Evolutionary conservation across 2,329 filamentous ascomycete species (phyloP).

Genomic region (Fusarium xyrophilum): DNA sequence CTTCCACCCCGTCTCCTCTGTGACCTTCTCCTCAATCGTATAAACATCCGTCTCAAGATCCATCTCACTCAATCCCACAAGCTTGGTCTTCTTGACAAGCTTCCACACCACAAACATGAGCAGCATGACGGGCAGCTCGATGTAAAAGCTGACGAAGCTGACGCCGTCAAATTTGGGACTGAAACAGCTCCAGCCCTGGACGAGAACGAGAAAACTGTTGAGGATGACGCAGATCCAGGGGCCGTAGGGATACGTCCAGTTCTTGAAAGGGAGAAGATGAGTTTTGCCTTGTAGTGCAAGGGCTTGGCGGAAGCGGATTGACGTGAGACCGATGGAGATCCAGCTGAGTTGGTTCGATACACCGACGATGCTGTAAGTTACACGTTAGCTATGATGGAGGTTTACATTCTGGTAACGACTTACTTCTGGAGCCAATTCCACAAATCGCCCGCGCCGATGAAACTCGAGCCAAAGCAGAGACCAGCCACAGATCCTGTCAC

Average conservation of each 20-base stretch:
- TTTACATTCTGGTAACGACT: slow-evolving; percentile 5
- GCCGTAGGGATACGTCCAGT: slow-evolving; percentile 71
- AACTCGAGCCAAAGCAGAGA: slow-evolving; percentile 69
- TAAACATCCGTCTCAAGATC: slow-evolving; percentile 70
- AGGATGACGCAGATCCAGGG: slow-evolving; percentile 63
- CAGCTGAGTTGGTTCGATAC: slow-evolving; percentile 73
- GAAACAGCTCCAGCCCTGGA: slow-evolving; percentile 70
- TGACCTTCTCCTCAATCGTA: slow-evolving; percentile 49
- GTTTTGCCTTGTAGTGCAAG: slow-evolving; percentile 65
- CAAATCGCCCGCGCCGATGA: slow-evolving; percentile 69
- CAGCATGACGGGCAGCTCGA: slow-evolving; percentile 67
- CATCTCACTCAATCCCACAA: slow-evolving; percentile 62
- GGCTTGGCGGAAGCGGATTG: slow-evolving; percentile 68
- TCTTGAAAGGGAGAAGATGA: slow-evolving; percentile 67
- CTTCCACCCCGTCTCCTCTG: slow-evolving; percentile 57
- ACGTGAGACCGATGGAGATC: slow-evolving; percentile 69
- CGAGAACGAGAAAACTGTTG: slow-evolving; percentile 65
- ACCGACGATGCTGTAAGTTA: slow-evolving; percentile 63
- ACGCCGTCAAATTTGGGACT: slow-evolving; percentile 64
- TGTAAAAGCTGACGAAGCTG: slow-evolving; percentile 69
- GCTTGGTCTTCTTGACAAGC: slow-evolving; percentile 68
- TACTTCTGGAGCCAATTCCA: slow-evolving; percentile 73
- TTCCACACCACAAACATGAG: slow-evolving; percentile 76
- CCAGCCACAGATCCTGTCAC: slow-evolving; percentile 63
- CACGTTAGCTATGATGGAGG: slow-evolving; percentile 7